Evolutionary conservation across 805 yeast species (phyloP).

Genomic region (Ogataea glucozyma): DNA sequence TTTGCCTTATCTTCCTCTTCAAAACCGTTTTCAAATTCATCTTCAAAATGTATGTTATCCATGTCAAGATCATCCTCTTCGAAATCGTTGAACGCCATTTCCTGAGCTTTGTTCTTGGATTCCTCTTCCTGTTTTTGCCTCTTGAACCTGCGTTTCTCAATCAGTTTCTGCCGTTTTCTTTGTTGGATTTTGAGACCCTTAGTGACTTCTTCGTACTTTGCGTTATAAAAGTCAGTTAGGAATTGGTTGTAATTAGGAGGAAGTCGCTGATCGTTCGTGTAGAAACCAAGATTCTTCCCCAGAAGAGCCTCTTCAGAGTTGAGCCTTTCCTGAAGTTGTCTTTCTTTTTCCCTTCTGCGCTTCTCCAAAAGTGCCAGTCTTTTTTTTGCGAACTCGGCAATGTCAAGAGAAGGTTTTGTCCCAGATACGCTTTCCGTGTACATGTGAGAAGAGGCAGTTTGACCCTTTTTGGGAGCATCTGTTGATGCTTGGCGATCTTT

Average conservation of each 20-base stretch:
- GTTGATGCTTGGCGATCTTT: too few species aligned
- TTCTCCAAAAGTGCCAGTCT: slow-evolving; percentile 41
- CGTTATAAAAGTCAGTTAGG: slow-evolving; percentile 20
- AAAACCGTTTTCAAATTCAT: slow-evolving; percentile 2
- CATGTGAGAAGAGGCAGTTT: too few species aligned
- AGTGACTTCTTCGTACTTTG: slow-evolving; percentile 25
- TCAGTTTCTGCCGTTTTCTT: slow-evolving; percentile 32
- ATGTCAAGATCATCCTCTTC: slow-evolving; percentile 12
- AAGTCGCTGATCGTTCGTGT: slow-evolving; percentile 23
- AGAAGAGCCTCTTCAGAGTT: slow-evolving; percentile 35
- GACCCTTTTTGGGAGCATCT: too few species aligned
- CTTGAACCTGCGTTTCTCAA: slow-evolving; percentile 31
- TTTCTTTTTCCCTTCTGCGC: slow-evolving; percentile 36
- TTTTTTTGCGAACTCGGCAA: slow-evolving; percentile 55
- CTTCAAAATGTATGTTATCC: slow-evolving; percentile 22
- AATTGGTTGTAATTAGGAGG: slow-evolving; percentile 27
- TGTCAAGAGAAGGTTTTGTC: slow-evolving; percentile 43
- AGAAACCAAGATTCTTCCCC: slow-evolving; percentile 36
- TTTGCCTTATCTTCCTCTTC: slow-evolving; percentile 1
- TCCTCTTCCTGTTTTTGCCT: slow-evolving; percentile 30
- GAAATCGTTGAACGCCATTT: slow-evolving; percentile 21
- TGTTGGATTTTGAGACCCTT: slow-evolving; percentile 35
- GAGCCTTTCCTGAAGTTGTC: slow-evolving; percentile 34
- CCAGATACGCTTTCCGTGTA: too few species aligned
- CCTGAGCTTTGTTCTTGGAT: slow-evolving; percentile 18